phyloP scores from a whole-genome alignment of 148 eudicot genomes.

The Arbutus unedo region DNA sequence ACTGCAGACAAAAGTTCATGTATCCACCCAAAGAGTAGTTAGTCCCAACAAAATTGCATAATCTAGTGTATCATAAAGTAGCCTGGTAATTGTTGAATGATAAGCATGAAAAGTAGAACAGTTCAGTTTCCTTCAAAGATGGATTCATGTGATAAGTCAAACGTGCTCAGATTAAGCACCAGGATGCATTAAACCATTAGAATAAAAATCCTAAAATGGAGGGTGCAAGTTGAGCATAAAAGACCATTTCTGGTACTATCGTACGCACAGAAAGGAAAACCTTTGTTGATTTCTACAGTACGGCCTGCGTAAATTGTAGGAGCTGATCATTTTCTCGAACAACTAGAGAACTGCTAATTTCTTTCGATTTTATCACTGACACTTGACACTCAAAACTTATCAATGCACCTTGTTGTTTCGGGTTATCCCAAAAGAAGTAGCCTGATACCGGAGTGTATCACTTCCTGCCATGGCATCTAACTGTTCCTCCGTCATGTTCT shows the following conservation, averaged over 20 bases:
- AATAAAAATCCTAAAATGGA: too few relatives aligned
- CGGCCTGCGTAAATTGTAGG: background rate
- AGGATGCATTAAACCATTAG: background rate
- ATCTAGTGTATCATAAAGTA: background rate
- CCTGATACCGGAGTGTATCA: conserved; percentile 87
- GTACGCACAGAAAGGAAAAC: too few relatives aligned
- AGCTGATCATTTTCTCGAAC: conserved; percentile 9
- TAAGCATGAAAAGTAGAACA: background rate
- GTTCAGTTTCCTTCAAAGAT: background rate
- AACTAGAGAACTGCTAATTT: background rate
- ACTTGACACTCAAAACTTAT: background rate
- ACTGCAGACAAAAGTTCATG: background rate
- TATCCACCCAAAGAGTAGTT: background rate
- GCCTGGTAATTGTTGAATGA: background rate
- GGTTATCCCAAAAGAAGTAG: conserved; percentile 86
- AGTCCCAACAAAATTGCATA: background rate
- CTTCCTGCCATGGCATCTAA: conserved; percentile 99
- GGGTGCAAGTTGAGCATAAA: too few relatives aligned
- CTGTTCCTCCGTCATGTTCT: conserved; percentile 98
- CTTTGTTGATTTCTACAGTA: too few relatives aligned
- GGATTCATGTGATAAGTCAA: background rate
- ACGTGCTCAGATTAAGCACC: background rate
- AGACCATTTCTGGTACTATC: too few relatives aligned
- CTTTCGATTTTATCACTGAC: background rate
- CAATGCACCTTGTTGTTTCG: conserved; percentile 79